phyloP scores from a whole-genome alignment of 2,329 filamentous ascomycete species.

The Myotisia sp. region DNA sequence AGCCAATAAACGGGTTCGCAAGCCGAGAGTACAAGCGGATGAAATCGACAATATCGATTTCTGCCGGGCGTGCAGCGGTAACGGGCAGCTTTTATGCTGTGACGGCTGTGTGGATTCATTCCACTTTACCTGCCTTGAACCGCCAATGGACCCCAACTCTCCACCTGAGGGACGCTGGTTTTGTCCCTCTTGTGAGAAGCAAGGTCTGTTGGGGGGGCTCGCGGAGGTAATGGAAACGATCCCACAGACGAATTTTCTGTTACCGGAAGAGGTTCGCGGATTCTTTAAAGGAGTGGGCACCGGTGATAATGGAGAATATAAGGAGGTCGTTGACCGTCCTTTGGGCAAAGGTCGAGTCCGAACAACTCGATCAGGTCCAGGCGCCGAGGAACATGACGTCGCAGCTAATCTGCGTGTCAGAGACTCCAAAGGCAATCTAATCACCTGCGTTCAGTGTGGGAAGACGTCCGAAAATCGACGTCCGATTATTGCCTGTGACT shows the following conservation, averaged over 20 bases:
- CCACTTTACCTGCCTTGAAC: slow-evolving; percentile 78
- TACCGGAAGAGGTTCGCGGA: slow-evolving; percentile 57
- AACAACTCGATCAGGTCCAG: background rate
- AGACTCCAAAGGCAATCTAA: slow-evolving; percentile 57
- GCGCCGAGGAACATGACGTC: background rate
- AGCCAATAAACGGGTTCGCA: slow-evolving; percentile 1
- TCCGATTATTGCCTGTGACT: slow-evolving; percentile 73
- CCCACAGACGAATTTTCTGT: slow-evolving; percentile 56
- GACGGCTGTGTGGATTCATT: slow-evolving; percentile 84
- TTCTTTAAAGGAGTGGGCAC: slow-evolving; percentile 69
- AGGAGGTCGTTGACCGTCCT: slow-evolving; percentile 40
- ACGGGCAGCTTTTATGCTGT: slow-evolving; percentile 79
- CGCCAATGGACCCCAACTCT: slow-evolving; percentile 50
- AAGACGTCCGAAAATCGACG: slow-evolving; percentile 48
- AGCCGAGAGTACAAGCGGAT: slow-evolving; percentile 10
- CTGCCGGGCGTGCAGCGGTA: slow-evolving; percentile 72
- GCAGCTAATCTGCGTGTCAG: slow-evolving; percentile 25
- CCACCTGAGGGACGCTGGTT: slow-evolving; percentile 65
- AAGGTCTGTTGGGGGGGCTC: slow-evolving; percentile 48
- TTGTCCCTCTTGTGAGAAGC: slow-evolving; percentile 49
- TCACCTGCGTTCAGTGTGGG: slow-evolving; percentile 66
- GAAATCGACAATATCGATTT: slow-evolving; percentile 66
- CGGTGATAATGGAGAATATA: slow-evolving; percentile 64
- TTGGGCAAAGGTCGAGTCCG: slow-evolving; percentile 9
- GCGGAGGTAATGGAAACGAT: slow-evolving; percentile 51